Evolutionary conservation across 1,284 basidiomycete species (phyloP).

Genomic region (Hortiboletus rubellus): DNA sequence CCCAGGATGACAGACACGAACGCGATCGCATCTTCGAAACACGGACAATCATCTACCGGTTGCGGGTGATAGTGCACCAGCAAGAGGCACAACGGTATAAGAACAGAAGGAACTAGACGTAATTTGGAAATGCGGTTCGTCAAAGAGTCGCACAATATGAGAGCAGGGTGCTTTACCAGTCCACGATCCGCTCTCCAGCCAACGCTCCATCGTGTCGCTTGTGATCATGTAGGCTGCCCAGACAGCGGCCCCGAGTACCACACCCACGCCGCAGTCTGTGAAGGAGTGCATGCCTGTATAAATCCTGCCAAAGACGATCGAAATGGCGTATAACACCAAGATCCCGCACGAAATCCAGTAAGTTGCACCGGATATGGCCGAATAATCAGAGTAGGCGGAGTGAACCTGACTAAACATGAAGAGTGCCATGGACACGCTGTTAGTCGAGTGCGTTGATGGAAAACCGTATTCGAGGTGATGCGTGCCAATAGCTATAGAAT

Average conservation of each 20-base stretch:
- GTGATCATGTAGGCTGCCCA: constrained; percentile 56
- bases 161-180: constrained; percentile 42
- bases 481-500: constrained; percentile 66
- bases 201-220: constrained; percentile 45
- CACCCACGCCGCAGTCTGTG: constrained; percentile 72
- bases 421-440: constrained; percentile 85
- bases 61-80: constrained; percentile 89
- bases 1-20: constrained; percentile 86
- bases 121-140: neutral
- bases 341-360: constrained; percentile 47
- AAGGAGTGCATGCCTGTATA: constrained; percentile 93
- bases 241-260: constrained; percentile 62
- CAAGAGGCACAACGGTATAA: constrained; percentile 67
- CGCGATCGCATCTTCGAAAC: constrained; percentile 97
- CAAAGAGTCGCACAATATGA: neutral
- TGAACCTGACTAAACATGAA: constrained; percentile 66
- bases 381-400: constrained; percentile 38
- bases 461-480: constrained; percentile 93
- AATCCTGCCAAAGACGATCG: constrained; percentile 85
- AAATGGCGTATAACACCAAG: constrained; percentile 65
- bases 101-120: constrained; percentile 60
- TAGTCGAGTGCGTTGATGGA: constrained; percentile 95
- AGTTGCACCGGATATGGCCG: constrained; percentile 44
- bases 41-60: constrained; percentile 94
- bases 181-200: constrained; percentile 55